Evolutionary conservation across 2,329 filamentous ascomycete genomes (phyloP).

Genomic region (Thielaviopsis euricoi): DNA sequence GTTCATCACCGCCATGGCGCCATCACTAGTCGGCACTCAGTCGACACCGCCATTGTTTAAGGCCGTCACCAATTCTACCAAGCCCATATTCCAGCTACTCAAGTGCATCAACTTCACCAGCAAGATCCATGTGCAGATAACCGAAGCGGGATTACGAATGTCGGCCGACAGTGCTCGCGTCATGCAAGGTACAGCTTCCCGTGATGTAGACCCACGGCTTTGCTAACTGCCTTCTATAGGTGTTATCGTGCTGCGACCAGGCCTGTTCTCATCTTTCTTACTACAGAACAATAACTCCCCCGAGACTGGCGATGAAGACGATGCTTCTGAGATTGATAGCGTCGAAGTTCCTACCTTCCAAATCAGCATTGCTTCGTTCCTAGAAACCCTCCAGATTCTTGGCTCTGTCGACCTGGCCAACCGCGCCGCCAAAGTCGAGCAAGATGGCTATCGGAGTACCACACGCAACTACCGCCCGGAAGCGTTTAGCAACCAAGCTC

Average conservation of each 20-base stretch:
- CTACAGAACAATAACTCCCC: constrained; percentile 35
- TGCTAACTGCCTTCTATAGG: constrained; percentile 16
- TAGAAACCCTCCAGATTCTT: constrained; percentile 93
- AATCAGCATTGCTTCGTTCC: constrained; percentile 68
- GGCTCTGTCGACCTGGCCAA: constrained; percentile 57
- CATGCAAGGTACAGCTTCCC: constrained; percentile 56
- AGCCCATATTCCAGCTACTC: constrained; percentile 50
- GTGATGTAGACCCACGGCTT: background rate
- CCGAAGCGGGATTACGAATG: constrained; percentile 71
- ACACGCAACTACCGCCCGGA: constrained; percentile 46
- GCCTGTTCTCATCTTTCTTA: constrained; percentile 72
- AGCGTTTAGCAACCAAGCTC: constrained; percentile 67
- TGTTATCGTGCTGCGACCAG: constrained; percentile 66
- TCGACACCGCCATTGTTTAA: constrained; percentile 40
- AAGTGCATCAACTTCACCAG: constrained; percentile 43
- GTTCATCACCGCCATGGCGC: constrained; percentile 14
- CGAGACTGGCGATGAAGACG: constrained; percentile 23
- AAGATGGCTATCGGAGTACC: constrained; percentile 44
- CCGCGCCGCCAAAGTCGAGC: constrained; percentile 39
- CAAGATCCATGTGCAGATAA: constrained; percentile 54
- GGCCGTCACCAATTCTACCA: constrained; percentile 61
- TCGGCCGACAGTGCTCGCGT: constrained; percentile 75
- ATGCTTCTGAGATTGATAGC: constrained; percentile 13
- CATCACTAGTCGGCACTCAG: background rate
- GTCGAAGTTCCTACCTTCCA: constrained; percentile 54